Evolutionary conservation across 768 basidiomycete species (phyloP).

Genomic region (Trametes elegans): DNA sequence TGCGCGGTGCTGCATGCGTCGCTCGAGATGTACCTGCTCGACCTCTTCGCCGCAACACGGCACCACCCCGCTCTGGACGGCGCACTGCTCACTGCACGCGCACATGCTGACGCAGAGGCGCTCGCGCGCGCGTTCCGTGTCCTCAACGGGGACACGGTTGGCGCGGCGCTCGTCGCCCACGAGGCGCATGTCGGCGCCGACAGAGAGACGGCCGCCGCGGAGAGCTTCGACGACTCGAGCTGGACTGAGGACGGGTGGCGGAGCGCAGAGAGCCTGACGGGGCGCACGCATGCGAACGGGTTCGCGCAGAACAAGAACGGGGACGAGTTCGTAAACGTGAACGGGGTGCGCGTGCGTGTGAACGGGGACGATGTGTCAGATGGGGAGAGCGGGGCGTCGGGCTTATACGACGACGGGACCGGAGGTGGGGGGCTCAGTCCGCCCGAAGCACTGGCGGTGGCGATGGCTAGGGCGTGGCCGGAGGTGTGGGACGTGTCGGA

Average conservation of each 20-base stretch:
- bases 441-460: slow-evolving; percentile 11
- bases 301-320: background rate
- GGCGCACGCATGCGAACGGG: slow-evolving; percentile 11
- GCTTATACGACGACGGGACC: background rate
- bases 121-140: slow-evolving; percentile 67
- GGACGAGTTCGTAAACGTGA: background rate
- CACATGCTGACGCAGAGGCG: slow-evolving; percentile 63
- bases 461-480: slow-evolving; percentile 22
- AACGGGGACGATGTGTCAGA: slow-evolving; percentile 1
- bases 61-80: slow-evolving; percentile 71
- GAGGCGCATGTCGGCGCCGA: slow-evolving; percentile 15
- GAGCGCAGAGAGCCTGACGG: slow-evolving; percentile 18
- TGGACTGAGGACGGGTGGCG: slow-evolving; percentile 15
- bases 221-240: slow-evolving; percentile 3
- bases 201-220: slow-evolving; percentile 2
- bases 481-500: slow-evolving; percentile 58
- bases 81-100: slow-evolving; percentile 59
- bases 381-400: background rate
- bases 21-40: slow-evolving; percentile 64
- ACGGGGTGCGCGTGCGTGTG: slow-evolving; percentile 3
- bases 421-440: background rate
- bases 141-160: slow-evolving; percentile 58
- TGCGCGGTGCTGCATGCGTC: slow-evolving; percentile 42
- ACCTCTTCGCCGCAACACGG: slow-evolving; percentile 71
- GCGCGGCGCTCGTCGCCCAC: slow-evolving; percentile 50